Conservation (phyloP, 1,139 yeast species). For the Pichia sp. region DNA sequence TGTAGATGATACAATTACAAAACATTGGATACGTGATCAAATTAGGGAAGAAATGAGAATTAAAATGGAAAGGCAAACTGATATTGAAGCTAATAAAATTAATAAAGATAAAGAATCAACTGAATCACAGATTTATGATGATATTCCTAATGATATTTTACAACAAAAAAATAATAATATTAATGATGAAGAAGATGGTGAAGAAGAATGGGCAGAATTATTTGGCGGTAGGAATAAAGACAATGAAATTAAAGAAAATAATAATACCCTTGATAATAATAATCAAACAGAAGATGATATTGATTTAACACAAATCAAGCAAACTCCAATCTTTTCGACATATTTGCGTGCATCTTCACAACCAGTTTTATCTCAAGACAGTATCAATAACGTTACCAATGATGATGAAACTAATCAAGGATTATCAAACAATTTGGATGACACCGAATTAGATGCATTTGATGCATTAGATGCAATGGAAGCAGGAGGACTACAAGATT, state of each 20-base stretch:
- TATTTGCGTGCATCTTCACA: constrained; percentile 16
- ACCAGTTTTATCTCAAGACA: constrained; percentile 3
- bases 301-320: not conserved
- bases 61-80: constrained; percentile 8
- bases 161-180: not conserved
- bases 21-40: constrained; percentile 11
- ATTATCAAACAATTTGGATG: no score
- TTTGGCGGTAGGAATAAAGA: constrained; percentile 18
- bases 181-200: not conserved
- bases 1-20: constrained; percentile 16
- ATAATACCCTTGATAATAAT: not conserved
- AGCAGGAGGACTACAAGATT: constrained; percentile 9
- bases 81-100: not conserved
- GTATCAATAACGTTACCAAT: not conserved
- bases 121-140: not conserved
- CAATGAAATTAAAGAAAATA: not conserved
- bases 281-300: constrained; percentile 15
- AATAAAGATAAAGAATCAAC: not conserved
- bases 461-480: constrained; percentile 4
- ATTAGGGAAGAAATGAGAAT: constrained; percentile 14
- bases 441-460: constrained; percentile 6
- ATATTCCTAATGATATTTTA: not conserved
- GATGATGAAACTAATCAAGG: not conserved
- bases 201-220: constrained; percentile 14
- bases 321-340: constrained; percentile 12